Evolutionary conservation across 78 protist species (phyloP), one percentile per base, ranked within the genome.

Genomic region (Diacronema lutheri): DNA sequence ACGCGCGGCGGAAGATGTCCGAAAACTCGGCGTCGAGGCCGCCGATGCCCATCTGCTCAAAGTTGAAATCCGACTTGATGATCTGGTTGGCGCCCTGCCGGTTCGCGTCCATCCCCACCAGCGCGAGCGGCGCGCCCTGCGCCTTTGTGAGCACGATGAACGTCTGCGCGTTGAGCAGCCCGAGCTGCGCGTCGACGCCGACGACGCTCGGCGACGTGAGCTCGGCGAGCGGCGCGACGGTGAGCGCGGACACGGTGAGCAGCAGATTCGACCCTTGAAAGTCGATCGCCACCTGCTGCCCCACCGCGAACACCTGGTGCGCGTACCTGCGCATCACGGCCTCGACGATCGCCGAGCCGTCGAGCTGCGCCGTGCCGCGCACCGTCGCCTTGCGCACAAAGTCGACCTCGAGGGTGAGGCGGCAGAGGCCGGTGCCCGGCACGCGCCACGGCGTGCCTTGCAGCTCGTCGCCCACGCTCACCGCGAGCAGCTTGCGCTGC

Each of bases 1-100:
- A 97, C 21, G 99, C 99, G n/a, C 99, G 92, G 44, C 99, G 93
- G 92, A 98, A 96, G 66, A 98, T 96, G 73, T 89, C 94, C 41
- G 79, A 56, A 69, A 97, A 94, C 87, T 98, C 98, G 2, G 25
- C 25, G 86, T 96, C 98, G 38, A 98, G 89, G 56, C 99, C 98
- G 64, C 64, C 79, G 72, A 97, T 96, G 61, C 99, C 99, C 97
- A 95, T 94, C 65, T 88, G 72, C 83, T 94, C 97, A 55, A 97
- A 97, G 86, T 94, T 91, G 91, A 91, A 96, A 80, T 94, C 95
- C 25, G 83, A 83, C 37, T 83, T 78, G 72, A 97, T 13, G 78
- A 83, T 46, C 46, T 62, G 4, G 23, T 50, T 38, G 25, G 29
- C 6, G 38, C 11, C 10, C n/a, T 9, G 37, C 31, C 16, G 37